A percentile compares a stretch with the other conserved stretches of the same genome.
These are phyloP conservation scores for Lepidium campestre DNA, from an alignment of 441 rosid genomes.

Conservation along the genomic window DNA sequence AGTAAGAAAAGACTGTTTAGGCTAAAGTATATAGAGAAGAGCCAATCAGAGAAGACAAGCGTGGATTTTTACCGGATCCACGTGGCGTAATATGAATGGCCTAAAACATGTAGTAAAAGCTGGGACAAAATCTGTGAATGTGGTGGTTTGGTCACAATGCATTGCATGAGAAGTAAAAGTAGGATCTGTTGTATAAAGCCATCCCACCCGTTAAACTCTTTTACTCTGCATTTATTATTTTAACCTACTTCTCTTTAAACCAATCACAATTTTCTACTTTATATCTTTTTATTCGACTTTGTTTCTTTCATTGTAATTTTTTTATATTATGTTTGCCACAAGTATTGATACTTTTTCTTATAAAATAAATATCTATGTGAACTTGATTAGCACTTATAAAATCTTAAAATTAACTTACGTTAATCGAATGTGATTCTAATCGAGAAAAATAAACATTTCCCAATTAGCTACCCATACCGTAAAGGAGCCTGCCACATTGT, in stretches of 20 bases:
- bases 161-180: background rate
- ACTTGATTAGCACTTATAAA: background rate
- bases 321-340: background rate
- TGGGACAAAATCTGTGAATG: background rate
- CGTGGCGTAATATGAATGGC: background rate
- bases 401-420: background rate
- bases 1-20: no score
- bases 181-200: no score
- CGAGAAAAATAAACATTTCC: background rate
- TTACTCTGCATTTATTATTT: no score
- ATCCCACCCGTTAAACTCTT: no score
- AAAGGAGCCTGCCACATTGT: background rate
- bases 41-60: conserved; percentile 2
- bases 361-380: background rate
- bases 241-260: no score
- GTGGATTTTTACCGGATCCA: background rate
- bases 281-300: background rate
- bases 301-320: background rate
- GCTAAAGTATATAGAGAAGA: background rate
- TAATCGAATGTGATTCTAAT: background rate
- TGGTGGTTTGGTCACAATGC: background rate
- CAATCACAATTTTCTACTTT: background rate
- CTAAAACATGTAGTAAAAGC: background rate
- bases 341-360: background rate
- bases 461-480: background rate